A percentile compares a stretch with the other conserved stretches of the same genome.
Conservation (phyloP, 352 stramenopile species). For the Nothophytophthora sp. region DNA sequence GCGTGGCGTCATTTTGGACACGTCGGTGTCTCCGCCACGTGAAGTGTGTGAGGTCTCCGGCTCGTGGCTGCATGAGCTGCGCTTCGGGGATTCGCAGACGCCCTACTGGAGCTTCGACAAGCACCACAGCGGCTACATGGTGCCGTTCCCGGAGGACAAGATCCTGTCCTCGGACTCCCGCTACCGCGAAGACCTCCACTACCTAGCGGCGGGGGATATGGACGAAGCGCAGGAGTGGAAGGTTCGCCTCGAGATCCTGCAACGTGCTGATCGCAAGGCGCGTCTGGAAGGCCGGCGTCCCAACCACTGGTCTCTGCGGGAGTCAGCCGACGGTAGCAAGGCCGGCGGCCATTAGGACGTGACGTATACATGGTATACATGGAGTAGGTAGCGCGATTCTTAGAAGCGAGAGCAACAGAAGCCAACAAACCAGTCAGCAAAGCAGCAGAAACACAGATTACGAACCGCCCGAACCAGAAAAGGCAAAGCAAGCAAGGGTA, state of each 20-base stretch:
- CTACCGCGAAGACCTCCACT: constrained; percentile 72
- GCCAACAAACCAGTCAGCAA: constrained; percentile 1
- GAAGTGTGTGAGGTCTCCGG: constrained; percentile 75
- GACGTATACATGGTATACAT: too few species aligned
- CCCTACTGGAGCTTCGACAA: constrained; percentile 75
- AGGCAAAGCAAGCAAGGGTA: constrained; percentile 14
- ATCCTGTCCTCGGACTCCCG: constrained; percentile 74
- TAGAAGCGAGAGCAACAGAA: constrained; percentile 9
- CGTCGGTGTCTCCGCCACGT: constrained; percentile 35
- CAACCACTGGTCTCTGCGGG: constrained; percentile 76
- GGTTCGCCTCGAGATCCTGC: constrained; percentile 77
- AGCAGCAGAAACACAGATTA: too few species aligned
- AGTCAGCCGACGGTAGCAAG: constrained; percentile 35
- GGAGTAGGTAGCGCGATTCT: too few species aligned
- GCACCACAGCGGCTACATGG: constrained; percentile 59
- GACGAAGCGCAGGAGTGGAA: constrained; percentile 88
- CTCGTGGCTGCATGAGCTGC: constrained; percentile 80
- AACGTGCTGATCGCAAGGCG: constrained; percentile 75
- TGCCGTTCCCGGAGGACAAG: constrained; percentile 57
- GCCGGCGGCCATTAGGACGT: too few species aligned
- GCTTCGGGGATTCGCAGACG: constrained; percentile 64
- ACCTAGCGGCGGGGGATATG: constrained; percentile 63
- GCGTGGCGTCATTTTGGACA: constrained; percentile 70
- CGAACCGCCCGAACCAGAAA: too few species aligned
- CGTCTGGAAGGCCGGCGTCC: constrained; percentile 70